Evolutionary conservation across 148 eudicot species (phyloP).

Genomic region (Cornus suecica): DNA sequence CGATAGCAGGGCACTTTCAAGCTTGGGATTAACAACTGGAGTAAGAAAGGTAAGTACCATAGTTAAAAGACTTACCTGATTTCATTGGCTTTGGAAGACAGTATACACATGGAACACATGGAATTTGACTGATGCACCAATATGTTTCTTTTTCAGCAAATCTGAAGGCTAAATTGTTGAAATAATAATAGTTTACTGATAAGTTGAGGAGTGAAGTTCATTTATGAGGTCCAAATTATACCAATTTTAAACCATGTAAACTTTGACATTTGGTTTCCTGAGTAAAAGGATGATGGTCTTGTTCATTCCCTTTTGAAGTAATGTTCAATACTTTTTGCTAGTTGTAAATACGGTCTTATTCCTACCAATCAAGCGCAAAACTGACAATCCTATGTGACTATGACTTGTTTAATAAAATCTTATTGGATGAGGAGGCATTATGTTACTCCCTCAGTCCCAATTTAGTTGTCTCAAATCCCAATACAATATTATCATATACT

Average conservation of each 20-base stretch:
- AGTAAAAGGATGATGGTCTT: background rate
- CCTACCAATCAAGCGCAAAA: background rate
- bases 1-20: constrained; percentile 55
- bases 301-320: background rate
- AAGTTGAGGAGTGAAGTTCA: no score
- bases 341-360: background rate
- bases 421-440: background rate
- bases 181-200: no score
- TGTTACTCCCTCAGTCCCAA: no score
- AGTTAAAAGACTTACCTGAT: background rate
- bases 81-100: no score
- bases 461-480: no score
- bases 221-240: background rate
- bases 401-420: background rate
- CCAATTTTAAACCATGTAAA: background rate
- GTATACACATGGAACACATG: no score
- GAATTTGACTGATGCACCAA: no score
- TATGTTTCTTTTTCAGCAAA: no score
- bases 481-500: no score
- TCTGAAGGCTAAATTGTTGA: no score
- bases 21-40: constrained; percentile 92
- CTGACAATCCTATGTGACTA: background rate
- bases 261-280: no score
- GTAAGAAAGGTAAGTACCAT: constrained; percentile 71
- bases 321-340: background rate